Conservation (phyloP, 2,329 filamentous ascomycete species). For the Aureobasidium leucospermi region DNA sequence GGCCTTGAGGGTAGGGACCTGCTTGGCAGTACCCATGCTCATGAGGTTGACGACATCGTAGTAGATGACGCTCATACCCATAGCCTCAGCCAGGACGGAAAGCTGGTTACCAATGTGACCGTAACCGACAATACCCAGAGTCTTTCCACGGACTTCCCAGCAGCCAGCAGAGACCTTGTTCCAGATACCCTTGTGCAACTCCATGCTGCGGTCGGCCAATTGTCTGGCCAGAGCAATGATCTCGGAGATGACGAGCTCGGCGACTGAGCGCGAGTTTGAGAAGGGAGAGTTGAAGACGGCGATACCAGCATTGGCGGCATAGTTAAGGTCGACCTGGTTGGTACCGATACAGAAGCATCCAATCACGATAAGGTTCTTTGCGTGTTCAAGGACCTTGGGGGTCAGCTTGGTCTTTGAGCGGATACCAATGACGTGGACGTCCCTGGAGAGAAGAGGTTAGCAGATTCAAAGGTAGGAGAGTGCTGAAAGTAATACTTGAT, state of each 20-base stretch:
- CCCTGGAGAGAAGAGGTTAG: conserved; percentile 42
- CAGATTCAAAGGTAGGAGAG: background rate
- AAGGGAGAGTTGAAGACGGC: conserved; percentile 99
- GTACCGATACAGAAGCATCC: conserved; percentile 99
- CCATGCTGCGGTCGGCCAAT: conserved; percentile 83
- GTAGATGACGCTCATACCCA: conserved; percentile 98
- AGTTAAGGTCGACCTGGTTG: conserved; percentile 85
- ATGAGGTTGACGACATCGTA: conserved; percentile 93
- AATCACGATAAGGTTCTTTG: conserved; percentile 89
- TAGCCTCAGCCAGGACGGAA: conserved; percentile 88
- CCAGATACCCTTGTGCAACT: conserved; percentile 92
- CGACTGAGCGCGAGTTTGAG: conserved; percentile 93
- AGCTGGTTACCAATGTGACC: conserved; percentile 95
- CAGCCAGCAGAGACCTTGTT: conserved; percentile 96
- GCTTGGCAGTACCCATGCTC: conserved; percentile 80
- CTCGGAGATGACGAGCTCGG: conserved; percentile 89
- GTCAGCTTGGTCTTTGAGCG: conserved; percentile 96
- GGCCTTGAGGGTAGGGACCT: conserved; percentile 69
- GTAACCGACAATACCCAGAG: conserved; percentile 91
- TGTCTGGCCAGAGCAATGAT: conserved; percentile 89
- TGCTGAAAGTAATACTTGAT: conserved; percentile 55
- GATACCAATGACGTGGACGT: conserved; percentile 96
- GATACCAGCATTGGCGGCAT: conserved; percentile 76
- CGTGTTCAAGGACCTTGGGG: conserved; percentile 73
- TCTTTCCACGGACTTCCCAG: conserved; percentile 98